Evolutionary conservation across 352 stramenopile species (phyloP).

Genomic region (Thraustotheca clavata): DNA sequence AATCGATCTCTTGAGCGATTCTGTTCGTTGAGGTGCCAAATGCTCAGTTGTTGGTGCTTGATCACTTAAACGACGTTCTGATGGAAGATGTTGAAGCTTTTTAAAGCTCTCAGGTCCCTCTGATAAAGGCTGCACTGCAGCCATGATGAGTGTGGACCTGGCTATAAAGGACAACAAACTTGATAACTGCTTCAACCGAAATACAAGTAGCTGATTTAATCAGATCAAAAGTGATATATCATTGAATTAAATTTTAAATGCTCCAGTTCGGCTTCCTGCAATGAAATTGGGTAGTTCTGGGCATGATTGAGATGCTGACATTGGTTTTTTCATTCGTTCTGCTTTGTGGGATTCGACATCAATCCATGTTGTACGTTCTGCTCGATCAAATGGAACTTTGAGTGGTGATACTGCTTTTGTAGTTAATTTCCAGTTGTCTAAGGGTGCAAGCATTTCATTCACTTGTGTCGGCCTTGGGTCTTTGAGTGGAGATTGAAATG

Average conservation of each 20-base stretch:
- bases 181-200: too few relatives aligned
- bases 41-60: neutral
- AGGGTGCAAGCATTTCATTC: neutral
- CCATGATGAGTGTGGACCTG: too few relatives aligned
- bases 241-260: neutral
- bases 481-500: neutral
- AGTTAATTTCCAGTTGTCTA: slow-evolving; percentile 15
- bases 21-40: neutral
- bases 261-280: neutral
- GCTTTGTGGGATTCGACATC: slow-evolving; percentile 2
- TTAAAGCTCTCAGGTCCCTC: too few relatives aligned
- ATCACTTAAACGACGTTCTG: neutral
- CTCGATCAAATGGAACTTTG: slow-evolving; percentile 4
- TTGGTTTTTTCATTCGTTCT: neutral
- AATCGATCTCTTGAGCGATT: neutral
- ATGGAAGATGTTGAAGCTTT: too few relatives aligned
- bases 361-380: slow-evolving; percentile 12
- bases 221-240: too few relatives aligned
- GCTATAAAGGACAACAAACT: too few relatives aligned
- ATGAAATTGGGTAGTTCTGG: slow-evolving; percentile 10
- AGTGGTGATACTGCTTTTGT: neutral
- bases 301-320: neutral
- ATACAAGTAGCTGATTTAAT: too few relatives aligned
- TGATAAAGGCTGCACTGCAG: too few relatives aligned
- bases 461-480: neutral